Percentiles rank a stretch among this genome's conserved stretches.
These are phyloP conservation scores for Leccinum griseonigrum DNA, from an alignment of 1,284 basidiomycete genomes.

Conservation along the genomic window DNA sequence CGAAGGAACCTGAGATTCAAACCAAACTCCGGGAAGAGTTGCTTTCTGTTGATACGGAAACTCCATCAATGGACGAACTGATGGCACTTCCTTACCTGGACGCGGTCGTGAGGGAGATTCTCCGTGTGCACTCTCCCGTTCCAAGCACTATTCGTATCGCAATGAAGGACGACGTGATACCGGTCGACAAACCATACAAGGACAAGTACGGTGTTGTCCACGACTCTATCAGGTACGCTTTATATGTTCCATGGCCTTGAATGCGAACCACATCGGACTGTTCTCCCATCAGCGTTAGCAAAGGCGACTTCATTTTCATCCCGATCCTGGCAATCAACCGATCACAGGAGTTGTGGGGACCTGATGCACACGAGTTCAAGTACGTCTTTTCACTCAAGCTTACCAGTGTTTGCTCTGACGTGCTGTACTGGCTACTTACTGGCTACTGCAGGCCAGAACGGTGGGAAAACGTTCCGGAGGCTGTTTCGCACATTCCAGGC, in stretches of 20 bases:
- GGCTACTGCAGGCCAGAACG: slow-evolving; percentile 48
- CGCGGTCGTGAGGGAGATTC: slow-evolving; percentile 1
- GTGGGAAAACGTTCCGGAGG: slow-evolving; percentile 51
- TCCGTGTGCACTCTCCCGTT: background rate
- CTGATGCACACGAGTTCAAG: slow-evolving; percentile 1
- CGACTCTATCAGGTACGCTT: background rate
- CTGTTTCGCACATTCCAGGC: slow-evolving; percentile 48
- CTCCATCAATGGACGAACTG: background rate
- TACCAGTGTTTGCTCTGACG: background rate
- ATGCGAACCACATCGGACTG: background rate
- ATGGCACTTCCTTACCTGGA: slow-evolving; percentile 2
- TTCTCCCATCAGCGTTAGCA: background rate
- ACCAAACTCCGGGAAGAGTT: background rate
- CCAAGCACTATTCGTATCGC: background rate
- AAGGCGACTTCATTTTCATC: background rate
- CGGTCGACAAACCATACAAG: background rate
- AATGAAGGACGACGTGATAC: background rate
- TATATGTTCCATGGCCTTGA: background rate
- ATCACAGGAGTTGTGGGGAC: background rate
- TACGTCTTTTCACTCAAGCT: background rate
- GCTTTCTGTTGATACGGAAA: background rate
- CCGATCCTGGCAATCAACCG: background rate
- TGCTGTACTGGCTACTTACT: too few species aligned
- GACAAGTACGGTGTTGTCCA: background rate
- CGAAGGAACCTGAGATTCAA: background rate